Base-by-base conservation (phyloP, 2,329 filamentous ascomycete genomes). In the Diplodia seriata region DNA sequence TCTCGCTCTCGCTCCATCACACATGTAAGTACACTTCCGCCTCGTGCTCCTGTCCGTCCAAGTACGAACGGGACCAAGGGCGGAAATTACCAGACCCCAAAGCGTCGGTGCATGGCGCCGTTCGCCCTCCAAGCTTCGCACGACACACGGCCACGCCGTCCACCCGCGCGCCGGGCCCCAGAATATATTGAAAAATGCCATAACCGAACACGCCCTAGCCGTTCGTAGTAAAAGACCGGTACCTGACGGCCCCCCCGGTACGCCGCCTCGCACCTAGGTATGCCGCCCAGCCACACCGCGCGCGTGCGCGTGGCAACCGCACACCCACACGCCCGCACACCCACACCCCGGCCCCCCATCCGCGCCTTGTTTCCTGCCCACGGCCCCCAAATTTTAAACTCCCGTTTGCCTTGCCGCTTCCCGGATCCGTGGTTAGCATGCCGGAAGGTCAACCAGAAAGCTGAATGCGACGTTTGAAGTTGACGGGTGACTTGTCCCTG, bases 391-490 rank as follows among this genome's bases (percentile, higher is more conserved):
- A 23, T 50, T 59, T 8, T 11, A 49, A 20, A 49, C 23, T 56
- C 14, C 55, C 55, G 33, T 36, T 49, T 49, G 40, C 38, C 33
- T 61, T 15, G 18, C 40, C n/a, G 18, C 43, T 47, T 47, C 43
- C 43, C 57, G 26, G 40, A 43, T 31, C 57, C 57, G 57, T 62
- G 57, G 57, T 62, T 62, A 43, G 47, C 40, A 49, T 50, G 57
- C 57, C 57, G 31, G 57, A 31, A 62, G 57, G 57, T 50, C 57
- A 47, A 62, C 57, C 57, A 62, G 38, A 62, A 43, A 18, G 26
- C 11, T 43, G 18, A 33, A 50, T 62, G 57, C 57, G 40, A 62
- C 57, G 57, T 62, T 62, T 43, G 57, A 62, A 36, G 26, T 62
- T 62, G 57, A 43, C 20, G 4, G 26, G 12, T 23, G 31, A 33